Conservation (phyloP, 495 filamentous ascomycete species). For the Penicillium malachiteum region DNA sequence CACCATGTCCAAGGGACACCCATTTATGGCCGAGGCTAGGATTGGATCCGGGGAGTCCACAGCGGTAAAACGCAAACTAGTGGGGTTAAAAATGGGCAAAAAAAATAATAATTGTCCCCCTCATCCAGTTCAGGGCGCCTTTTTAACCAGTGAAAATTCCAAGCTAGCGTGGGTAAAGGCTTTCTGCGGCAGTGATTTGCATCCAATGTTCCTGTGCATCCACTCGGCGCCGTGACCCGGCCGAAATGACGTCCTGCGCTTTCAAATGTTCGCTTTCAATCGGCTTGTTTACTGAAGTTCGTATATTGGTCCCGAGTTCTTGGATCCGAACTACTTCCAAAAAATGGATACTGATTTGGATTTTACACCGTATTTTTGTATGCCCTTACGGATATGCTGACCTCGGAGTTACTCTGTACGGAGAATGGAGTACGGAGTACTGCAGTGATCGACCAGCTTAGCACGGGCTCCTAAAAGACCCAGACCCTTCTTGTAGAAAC, state of each 20-base stretch:
- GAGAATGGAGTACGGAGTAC: no score
- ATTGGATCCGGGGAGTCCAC: conserved; percentile 30
- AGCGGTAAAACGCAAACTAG: conserved; percentile 25
- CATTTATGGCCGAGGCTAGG: conserved; percentile 2
- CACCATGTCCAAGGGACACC: conserved; percentile 9
- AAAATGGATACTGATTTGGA: no score
- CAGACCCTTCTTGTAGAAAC: no score
- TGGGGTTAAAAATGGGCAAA: conserved; percentile 15
- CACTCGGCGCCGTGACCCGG: conserved; percentile 9
- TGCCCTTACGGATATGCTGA: background rate
- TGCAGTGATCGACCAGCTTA: no score
- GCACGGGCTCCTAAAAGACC: no score
- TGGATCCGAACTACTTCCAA: background rate
- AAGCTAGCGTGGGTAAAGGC: conserved; percentile 7
- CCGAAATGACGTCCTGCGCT: conserved; percentile 14
- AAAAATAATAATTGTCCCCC: conserved; percentile 3
- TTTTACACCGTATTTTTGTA: background rate
- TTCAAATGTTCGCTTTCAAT: no score
- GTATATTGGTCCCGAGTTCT: background rate
- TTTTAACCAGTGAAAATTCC: background rate
- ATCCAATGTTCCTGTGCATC: conserved; percentile 3
- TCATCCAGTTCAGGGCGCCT: conserved; percentile 2
- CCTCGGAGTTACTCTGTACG: background rate
- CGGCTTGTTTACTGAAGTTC: background rate
- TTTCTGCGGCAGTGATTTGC: conserved; percentile 16